phyloP scores from a whole-genome alignment of 116 monocot species.

The Papilionanthe hybrid region DNA sequence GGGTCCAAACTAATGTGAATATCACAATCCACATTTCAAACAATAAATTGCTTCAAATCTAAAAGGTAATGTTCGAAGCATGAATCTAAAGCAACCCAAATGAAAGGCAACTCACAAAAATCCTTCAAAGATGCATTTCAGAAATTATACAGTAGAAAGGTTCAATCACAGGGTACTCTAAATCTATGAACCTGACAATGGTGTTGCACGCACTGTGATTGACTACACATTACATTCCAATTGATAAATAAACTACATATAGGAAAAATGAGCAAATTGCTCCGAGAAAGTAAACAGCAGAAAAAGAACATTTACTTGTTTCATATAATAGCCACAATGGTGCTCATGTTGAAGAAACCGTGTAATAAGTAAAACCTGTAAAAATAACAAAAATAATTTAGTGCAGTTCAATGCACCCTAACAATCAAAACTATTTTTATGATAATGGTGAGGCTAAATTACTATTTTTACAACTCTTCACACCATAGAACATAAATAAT shows the following conservation, averaged over 20 bases:
- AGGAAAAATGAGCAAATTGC: not conserved
- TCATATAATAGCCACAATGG: slow-evolving; percentile 70
- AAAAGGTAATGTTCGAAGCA: not conserved
- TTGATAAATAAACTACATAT: not conserved
- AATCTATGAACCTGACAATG: not conserved
- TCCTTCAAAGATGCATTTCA: not conserved
- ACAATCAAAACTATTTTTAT: not conserved
- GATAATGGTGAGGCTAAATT: not conserved
- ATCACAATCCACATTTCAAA: too few relatives aligned
- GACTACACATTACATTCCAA: not conserved
- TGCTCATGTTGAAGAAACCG: slow-evolving; percentile 98
- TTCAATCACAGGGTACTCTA: not conserved
- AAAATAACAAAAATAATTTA: not conserved
- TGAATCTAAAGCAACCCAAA: not conserved
- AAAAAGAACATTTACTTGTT: slow-evolving; percentile 53
- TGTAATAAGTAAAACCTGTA: slow-evolving; percentile 88
- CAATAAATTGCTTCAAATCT: not conserved
- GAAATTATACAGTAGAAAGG: not conserved
- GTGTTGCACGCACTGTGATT: not conserved
- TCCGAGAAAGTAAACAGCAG: not conserved
- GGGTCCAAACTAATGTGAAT: too few relatives aligned
- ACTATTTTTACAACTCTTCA: not conserved
- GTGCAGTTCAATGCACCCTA: not conserved
- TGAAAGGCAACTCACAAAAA: not conserved
- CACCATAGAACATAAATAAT: not conserved